These are phyloP conservation scores for Sporothrix brunneoviolacea DNA, from an alignment of 2,329 filamentous ascomycete species.

Conservation along the genomic window DNA sequence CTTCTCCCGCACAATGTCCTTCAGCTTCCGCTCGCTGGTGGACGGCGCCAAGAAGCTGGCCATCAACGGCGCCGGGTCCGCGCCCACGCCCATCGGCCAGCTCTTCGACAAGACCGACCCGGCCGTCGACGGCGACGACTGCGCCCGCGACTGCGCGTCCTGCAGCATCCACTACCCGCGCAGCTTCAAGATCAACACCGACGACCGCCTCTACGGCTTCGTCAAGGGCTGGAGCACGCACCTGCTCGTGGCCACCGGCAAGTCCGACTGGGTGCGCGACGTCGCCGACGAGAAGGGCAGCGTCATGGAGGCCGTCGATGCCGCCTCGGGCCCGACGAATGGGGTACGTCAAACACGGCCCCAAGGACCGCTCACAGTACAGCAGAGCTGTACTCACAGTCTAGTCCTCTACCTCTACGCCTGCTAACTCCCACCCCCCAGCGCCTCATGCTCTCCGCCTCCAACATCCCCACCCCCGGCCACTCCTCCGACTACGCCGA, in stretches of 20 bases:
- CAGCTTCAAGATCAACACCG: conserved; percentile 65
- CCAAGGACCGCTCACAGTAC: too few relatives aligned
- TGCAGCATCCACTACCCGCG: conserved; percentile 74
- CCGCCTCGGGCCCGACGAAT: conserved; percentile 53
- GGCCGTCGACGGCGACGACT: conserved; percentile 80
- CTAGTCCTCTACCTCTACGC: not conserved
- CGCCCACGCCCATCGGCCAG: conserved; percentile 24
- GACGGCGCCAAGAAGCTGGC: conserved; percentile 31
- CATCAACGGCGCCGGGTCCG: conserved; percentile 18
- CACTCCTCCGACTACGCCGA: conserved; percentile 55
- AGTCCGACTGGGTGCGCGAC: conserved; percentile 88
- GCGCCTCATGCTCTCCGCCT: conserved; percentile 86
- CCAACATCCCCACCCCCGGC: conserved; percentile 77
- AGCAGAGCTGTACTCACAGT: too few relatives aligned
- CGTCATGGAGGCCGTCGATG: conserved; percentile 69
- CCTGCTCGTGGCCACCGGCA: conserved; percentile 86
- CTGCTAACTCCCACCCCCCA: conserved; percentile 28
- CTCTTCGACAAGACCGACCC: conserved; percentile 72
- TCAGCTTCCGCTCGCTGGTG: conserved; percentile 36
- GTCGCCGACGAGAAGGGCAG: conserved; percentile 82
- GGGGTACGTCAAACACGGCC: too few relatives aligned
- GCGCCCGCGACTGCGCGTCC: conserved; percentile 74
- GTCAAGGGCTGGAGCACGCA: conserved; percentile 87
- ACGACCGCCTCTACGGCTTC: conserved; percentile 74
- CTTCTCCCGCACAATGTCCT: conserved; percentile 40